A percentile compares a stretch with the other conserved stretches of the same genome.
Evolutionary conservation across 2,329 filamentous ascomycete species (phyloP).

Genomic region (Pseudogymnoascus sp.): DNA sequence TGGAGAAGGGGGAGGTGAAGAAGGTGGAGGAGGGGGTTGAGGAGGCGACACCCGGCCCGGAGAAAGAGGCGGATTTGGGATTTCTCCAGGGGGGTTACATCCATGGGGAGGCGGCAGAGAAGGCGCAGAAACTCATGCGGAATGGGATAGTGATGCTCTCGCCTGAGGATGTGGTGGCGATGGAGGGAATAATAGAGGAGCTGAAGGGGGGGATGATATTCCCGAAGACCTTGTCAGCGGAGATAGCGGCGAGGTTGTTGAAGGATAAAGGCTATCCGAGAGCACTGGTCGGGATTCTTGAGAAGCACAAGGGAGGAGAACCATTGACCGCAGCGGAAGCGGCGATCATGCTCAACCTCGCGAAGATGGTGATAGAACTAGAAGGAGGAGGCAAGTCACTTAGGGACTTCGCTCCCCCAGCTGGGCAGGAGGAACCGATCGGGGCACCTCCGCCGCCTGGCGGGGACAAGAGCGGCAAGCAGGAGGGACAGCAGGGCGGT

Average conservation of each 20-base stretch:
- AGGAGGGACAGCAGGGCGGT: constrained; percentile 12
- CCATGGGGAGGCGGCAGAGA: neutral
- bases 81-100: neutral
- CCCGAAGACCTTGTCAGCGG: neutral
- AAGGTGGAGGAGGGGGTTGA: constrained; percentile 13
- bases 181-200: neutral
- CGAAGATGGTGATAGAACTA: neutral
- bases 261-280: constrained; percentile 13
- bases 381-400: neutral
- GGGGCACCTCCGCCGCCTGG: neutral
- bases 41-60: neutral
- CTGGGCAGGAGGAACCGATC: neutral
- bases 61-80: constrained; percentile 15
- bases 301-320: constrained; percentile 27
- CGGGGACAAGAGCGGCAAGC: constrained; percentile 20
- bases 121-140: neutral
- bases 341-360: neutral
- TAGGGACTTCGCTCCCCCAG: neutral
- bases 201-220: constrained; percentile 13
- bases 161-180: neutral
- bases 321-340: constrained; percentile 21
- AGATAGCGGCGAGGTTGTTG: constrained; percentile 13
- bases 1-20: constrained; percentile 17
- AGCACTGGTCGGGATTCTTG: constrained; percentile 18
- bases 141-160: neutral